A percentile compares a stretch with the other conserved stretches of the same genome.
phyloP scores from a whole-genome alignment of 139 green algal species.

The Closterium sp. region DNA sequence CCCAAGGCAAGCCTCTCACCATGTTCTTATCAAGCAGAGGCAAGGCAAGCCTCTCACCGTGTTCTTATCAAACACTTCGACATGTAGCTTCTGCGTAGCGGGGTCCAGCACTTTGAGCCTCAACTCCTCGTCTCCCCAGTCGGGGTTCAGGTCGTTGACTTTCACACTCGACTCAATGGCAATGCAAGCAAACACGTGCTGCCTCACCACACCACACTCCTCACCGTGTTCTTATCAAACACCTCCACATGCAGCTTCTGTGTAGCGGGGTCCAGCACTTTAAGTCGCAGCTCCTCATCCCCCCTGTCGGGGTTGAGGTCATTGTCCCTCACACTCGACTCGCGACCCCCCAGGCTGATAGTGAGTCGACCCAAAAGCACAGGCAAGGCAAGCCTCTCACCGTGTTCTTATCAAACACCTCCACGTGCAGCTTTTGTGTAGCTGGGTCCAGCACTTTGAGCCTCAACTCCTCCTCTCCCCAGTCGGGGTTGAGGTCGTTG shows the following conservation, averaged over 20 bases:
- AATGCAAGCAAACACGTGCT: not conserved
- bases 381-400: not conserved
- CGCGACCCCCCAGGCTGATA: conserved; percentile 3
- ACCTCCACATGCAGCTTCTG: conserved; percentile 24
- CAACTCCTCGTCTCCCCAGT: conserved; percentile 34
- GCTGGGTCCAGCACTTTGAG: conserved; percentile 26
- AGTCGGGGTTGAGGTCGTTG: conserved; percentile 30
- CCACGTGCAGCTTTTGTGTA: conserved; percentile 6
- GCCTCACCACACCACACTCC: too few relatives aligned
- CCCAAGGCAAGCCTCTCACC: too few relatives aligned
- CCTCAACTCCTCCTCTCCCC: conserved; percentile 27
- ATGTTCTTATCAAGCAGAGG: too few relatives aligned
- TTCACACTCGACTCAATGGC: too few relatives aligned
- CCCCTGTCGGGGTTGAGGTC: conserved; percentile 28
- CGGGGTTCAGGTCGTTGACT: conserved; percentile 24
- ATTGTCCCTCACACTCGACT: conserved; percentile 23
- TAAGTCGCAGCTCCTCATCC: conserved; percentile 28
- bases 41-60: not conserved
- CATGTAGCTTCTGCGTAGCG: not conserved
- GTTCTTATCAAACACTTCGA: conserved; percentile 40
- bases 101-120: conserved; percentile 30
- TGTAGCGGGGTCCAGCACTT: conserved; percentile 18
- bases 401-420: conserved; percentile 38
- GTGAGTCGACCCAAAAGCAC: too few relatives aligned
- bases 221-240: conserved; percentile 26